Evolutionary conservation across 495 filamentous ascomycete species (phyloP), one percentile per base, ranked within the genome.

Genomic region (Penicillium herquei): DNA sequence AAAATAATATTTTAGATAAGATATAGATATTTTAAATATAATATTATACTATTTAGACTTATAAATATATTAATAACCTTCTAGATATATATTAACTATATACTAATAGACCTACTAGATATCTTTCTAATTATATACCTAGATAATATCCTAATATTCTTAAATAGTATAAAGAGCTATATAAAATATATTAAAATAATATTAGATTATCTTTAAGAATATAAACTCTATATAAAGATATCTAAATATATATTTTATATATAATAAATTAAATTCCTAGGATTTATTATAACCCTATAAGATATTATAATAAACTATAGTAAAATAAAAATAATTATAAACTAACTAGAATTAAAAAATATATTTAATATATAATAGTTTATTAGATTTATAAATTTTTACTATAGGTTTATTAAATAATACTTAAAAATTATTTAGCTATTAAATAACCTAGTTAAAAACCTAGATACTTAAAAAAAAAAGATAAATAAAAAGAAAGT

Each of bases 1-100:
- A 57, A 58, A 59, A 65, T 43, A 18, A 51, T 47, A 48, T 65
- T 65, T 41, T n/a, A n/a, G n/a, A n/a, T n/a, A n/a, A n/a, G n/a
- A n/a, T n/a, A n/a, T n/a, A n/a, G n/a, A n/a, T n/a, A n/a, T n/a
- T n/a, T n/a, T n/a, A n/a, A n/a, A n/a, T n/a, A n/a, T n/a, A n/a
- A n/a, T n/a, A 39, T 68, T 30, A 61, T 63, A 42, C 47, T 39
- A 21, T 63, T 63, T 17, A 26, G 57, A 17, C 35, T 65, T 14
- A 65, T 40, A 26, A 61, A 65, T 31, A 40, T 42, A 54, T 49
- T 40, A 7, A 40, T 26, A 55, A 39, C 35, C 40, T 64, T 62
- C 33, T 32, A 61, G 58, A 45, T 12, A 45, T 45, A 18, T 45
- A 45, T 45, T 18, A 13, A 53, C 41, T 17, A 51, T 33, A 40